Conservation (phyloP, 176 grass and related monocot species). For the Lolium perenne region DNA sequence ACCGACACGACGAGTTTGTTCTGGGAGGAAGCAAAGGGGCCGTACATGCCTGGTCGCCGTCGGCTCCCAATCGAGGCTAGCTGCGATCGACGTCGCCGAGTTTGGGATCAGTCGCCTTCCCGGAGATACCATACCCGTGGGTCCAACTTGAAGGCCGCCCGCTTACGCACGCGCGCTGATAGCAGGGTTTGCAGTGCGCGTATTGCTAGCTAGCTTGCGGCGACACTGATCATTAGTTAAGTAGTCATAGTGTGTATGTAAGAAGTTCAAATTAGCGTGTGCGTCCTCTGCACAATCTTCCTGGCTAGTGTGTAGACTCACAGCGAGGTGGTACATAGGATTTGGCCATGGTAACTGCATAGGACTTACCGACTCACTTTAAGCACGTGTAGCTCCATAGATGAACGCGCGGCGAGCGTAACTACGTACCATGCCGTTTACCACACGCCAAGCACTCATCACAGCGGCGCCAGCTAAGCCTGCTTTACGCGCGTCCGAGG, state of each 20-base stretch:
- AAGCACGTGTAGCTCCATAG: not conserved
- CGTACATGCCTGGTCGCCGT: not conserved
- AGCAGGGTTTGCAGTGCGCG: not conserved
- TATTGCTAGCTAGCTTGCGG: not conserved
- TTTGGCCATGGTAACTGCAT: not conserved
- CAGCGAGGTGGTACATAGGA: not conserved
- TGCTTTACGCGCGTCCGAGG: not conserved
- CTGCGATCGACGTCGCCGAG: not conserved
- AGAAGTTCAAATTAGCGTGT: too few species aligned
- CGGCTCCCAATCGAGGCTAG: not conserved
- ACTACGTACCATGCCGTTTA: not conserved
- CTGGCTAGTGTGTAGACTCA: too few species aligned
- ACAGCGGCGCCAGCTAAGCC: not conserved
- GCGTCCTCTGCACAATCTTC: not conserved
- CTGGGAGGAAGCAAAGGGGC: slow-evolving; percentile 33
- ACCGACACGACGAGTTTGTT: slow-evolving; percentile 17
- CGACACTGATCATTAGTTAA: slow-evolving; percentile 1
- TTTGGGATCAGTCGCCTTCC: not conserved
- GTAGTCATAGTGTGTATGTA: not conserved
- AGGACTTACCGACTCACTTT: not conserved
- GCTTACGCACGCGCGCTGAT: not conserved
- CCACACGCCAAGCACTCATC: not conserved
- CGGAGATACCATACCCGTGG: not conserved
- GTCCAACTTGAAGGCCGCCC: slow-evolving; percentile 14
- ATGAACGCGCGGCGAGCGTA: not conserved